phyloP scores from a whole-genome alignment of 2,329 filamentous ascomycete genomes.

The Aspergillus fumigatus region DNA sequence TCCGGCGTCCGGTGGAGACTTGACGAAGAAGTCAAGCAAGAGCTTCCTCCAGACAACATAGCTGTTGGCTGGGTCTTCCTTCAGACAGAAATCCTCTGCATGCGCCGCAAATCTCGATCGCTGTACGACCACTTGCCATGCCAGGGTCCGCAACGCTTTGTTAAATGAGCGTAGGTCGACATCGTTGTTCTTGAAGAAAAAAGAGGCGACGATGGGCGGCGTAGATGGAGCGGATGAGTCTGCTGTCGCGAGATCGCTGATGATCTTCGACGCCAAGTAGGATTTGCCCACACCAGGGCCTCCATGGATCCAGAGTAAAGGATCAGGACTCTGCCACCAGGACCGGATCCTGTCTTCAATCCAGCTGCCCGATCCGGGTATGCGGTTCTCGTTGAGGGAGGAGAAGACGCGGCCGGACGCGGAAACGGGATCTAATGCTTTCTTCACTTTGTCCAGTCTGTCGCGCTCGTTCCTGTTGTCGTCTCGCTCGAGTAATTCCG shows the following conservation, averaged over 20 bases:
- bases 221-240: neutral
- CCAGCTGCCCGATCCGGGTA: neutral
- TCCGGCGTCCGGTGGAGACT: neutral
- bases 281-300: slow-evolving; percentile 12
- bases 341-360: neutral
- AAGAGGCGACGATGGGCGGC: slow-evolving; percentile 5
- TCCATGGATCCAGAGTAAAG: slow-evolving; percentile 12
- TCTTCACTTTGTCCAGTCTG: neutral
- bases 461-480: neutral
- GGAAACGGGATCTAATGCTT: neutral
- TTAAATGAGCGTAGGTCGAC: slow-evolving; percentile 10
- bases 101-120: slow-evolving; percentile 1
- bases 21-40: neutral
- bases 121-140: slow-evolving; percentile 7
- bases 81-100: slow-evolving; percentile 3
- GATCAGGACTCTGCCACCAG: slow-evolving; percentile 2
- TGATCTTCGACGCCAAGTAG: slow-evolving; percentile 11
- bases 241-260: neutral
- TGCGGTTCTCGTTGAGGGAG: neutral
- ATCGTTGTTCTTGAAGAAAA: slow-evolving; percentile 13
- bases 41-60: slow-evolving; percentile 2
- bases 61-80: slow-evolving; percentile 1
- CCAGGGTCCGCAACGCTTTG: slow-evolving; percentile 10
- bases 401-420: neutral
- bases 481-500: neutral